Evolutionary conservation across 1,284 basidiomycete genomes (phyloP), one percentile per base, ranked within the genome.

Genomic region (Xerocomus minutiporus): DNA sequence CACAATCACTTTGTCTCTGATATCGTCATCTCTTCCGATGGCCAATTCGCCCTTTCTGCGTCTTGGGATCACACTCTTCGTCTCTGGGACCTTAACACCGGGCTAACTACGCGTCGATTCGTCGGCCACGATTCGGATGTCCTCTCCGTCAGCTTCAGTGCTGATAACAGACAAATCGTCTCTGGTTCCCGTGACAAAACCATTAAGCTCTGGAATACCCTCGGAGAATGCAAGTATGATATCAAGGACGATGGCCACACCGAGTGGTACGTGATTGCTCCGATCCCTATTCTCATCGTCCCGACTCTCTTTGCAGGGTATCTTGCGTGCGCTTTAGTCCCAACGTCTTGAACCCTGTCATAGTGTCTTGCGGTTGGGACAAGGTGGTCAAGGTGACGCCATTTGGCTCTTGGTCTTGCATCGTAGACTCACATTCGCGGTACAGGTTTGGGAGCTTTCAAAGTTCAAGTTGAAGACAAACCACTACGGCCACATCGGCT

Each of bases 1-100:
- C 97, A 99, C 84, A 98, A 98, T 81, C 95, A 98, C 83, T 99
- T 99, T 71, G 97, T 99, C 60, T 99, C 97, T 51, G 97, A 99
- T 75, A 92, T 99, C 64, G 95, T 97, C 69, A 93, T 97, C 74
- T 96, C 93, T 57, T 97, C 94, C 60, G 96, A 99, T 74, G 96
- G 96, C 71, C 96, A 99, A 79, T 99, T 99, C 74, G 97, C 97
- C 51, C 90, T 99, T 58, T 99, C 97, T 58, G 91, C 97, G 47
- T 99, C 96, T 49, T 99, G 97, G 97, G 97, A 99, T 80, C 96
- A 99, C 81, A 98, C 97, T 51, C 91, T 99, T 67, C 92, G 97
- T 71, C 87, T 99, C 59, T 99, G 97, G 97, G 97, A 97, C 75
- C 83, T 97, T 56, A 97, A 96, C 84, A 95, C 89, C 48, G 95